Evolutionary conservation across 345 rosid species (phyloP).

Genomic region (Hibiscus mutabilis): DNA sequence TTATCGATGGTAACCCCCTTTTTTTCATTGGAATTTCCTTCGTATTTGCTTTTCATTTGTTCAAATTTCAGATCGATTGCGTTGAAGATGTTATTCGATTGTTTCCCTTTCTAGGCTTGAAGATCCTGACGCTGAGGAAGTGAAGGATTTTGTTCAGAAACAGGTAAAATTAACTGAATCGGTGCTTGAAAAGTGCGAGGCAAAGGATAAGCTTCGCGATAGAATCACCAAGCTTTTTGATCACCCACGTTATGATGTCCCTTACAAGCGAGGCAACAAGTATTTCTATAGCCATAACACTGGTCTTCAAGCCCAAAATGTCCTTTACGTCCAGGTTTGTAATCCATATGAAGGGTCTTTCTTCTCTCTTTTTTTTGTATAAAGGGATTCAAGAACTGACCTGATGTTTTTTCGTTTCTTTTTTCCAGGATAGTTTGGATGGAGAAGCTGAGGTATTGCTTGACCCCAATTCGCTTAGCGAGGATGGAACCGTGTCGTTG

Average conservation of each 20-base stretch:
- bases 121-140: slow-evolving; percentile 84
- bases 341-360: neutral
- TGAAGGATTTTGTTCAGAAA: slow-evolving; percentile 63
- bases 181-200: slow-evolving; percentile 51
- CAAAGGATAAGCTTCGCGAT: slow-evolving; percentile 55
- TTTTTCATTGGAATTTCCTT: neutral
- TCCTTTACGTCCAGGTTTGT: slow-evolving; percentile 72
- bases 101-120: slow-evolving; percentile 55
- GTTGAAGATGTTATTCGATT: neutral
- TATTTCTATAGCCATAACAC: slow-evolving; percentile 78
- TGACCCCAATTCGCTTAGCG: slow-evolving; percentile 77
- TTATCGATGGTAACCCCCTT: slow-evolving; percentile 57
- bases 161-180: slow-evolving; percentile 65
- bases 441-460: slow-evolving; percentile 71
- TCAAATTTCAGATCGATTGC: neutral
- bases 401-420: neutral
- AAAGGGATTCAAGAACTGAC: neutral
- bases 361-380: too few relatives aligned
- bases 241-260: slow-evolving; percentile 75
- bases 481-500: slow-evolving; percentile 81
- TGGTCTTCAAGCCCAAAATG: slow-evolving; percentile 82
- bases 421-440: slow-evolving; percentile 62
- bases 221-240: slow-evolving; percentile 61
- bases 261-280: slow-evolving; percentile 54
- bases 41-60: neutral